Conservation (phyloP, 108 stramenopile species). For the Chaetoceros tenuissimus region DNA sequence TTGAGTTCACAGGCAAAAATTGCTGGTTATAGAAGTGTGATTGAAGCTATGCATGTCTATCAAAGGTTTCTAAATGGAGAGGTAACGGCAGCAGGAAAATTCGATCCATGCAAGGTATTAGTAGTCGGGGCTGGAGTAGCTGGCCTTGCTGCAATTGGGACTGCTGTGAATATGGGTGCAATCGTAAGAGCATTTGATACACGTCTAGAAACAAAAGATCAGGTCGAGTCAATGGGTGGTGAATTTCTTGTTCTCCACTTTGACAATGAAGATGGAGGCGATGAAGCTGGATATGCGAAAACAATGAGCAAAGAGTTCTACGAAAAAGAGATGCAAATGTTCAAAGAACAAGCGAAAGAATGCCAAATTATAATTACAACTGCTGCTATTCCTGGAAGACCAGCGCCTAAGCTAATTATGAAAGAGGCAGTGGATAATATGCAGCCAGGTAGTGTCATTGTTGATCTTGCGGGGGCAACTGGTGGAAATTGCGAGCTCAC, state of each 20-base stretch:
- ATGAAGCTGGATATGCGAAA: conserved; percentile 80
- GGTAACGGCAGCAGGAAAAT: conserved; percentile 83
- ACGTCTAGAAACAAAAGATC: conserved; percentile 77
- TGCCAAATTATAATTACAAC: conserved; percentile 83
- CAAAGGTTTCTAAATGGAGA: conserved; percentile 80
- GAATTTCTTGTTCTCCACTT: conserved; percentile 65
- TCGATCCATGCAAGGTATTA: conserved; percentile 75
- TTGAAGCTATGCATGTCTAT: conserved; percentile 74
- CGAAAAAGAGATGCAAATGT: conserved; percentile 60
- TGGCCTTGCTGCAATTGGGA: conserved; percentile 79
- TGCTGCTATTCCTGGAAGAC: conserved; percentile 81
- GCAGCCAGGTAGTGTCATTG: conserved; percentile 70
- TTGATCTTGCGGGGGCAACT: conserved; percentile 82
- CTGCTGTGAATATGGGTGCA: conserved; percentile 85
- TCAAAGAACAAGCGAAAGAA: conserved; percentile 57
- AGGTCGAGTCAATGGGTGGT: conserved; percentile 82
- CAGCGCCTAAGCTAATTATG: conserved; percentile 76
- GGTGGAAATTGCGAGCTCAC: conserved; percentile 89
- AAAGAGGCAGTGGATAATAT: conserved; percentile 75
- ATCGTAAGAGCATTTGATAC: conserved; percentile 85
- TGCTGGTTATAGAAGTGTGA: conserved; percentile 85
- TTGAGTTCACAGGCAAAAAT: conserved; percentile 84
- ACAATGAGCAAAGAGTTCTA: conserved; percentile 80
- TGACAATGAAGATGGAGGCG: conserved; percentile 57
- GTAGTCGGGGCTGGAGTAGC: conserved; percentile 89